A percentile compares a stretch with the other conserved stretches of the same genome.
Conservation (phyloP, 208 protist genomes). For the Trypanosoma melophagium region DNA sequence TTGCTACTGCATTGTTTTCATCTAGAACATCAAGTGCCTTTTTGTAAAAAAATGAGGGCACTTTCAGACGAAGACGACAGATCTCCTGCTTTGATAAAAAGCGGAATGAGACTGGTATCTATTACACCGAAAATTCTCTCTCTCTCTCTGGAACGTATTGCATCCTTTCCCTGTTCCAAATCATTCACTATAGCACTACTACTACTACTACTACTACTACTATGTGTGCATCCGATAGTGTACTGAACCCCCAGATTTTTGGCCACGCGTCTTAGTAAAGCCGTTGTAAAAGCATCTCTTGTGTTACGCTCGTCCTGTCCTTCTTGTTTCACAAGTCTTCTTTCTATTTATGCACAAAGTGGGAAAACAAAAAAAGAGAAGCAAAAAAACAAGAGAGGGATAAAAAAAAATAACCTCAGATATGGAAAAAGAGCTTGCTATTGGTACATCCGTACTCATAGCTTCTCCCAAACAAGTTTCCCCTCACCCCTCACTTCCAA, state of each 20-base stretch:
- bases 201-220: not conserved
- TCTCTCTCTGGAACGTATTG: constrained; percentile 24
- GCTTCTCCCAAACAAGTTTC: not conserved
- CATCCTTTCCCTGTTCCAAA: constrained; percentile 12
- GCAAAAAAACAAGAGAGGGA: not conserved
- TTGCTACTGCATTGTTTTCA: constrained; percentile 6
- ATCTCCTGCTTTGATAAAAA: constrained; percentile 21
- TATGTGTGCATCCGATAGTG: not conserved
- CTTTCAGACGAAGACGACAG: not conserved
- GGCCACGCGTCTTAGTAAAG: constrained; percentile 18
- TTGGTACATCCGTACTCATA: not conserved
- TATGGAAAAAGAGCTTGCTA: not conserved
- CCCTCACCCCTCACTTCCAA: not conserved
- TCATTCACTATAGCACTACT: constrained; percentile 2
- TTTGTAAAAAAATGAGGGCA: constrained; percentile 10
- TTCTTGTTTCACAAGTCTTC: not conserved
- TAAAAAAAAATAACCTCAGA: not conserved
- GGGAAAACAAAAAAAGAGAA: not conserved
- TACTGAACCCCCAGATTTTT: constrained; percentile 20
- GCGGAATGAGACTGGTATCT: constrained; percentile 19
- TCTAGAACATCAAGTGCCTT: constrained; percentile 18
- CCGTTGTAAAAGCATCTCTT: constrained; percentile 27
- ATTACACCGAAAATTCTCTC: constrained; percentile 19
- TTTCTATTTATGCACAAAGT: not conserved
- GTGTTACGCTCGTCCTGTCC: not conserved